Evolutionary conservation across 2,329 filamentous ascomycete genomes (phyloP).

Genomic region (Botrytis hyacinthi): DNA sequence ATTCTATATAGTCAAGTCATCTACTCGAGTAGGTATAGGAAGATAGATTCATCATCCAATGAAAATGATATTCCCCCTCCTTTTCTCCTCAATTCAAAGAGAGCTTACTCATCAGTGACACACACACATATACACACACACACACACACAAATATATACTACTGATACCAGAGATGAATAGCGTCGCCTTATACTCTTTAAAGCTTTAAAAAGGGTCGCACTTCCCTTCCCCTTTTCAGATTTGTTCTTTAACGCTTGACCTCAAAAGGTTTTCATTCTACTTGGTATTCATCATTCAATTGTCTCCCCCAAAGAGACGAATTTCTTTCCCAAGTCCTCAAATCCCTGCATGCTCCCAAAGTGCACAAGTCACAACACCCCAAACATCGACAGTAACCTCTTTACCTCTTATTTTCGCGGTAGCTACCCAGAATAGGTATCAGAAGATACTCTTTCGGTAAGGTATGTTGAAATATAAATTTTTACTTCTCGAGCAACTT

Average conservation of each 20-base stretch:
- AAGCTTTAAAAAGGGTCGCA: conserved; percentile 8
- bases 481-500: background rate
- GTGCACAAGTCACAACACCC: background rate
- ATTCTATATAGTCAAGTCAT: background rate
- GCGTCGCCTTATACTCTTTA: background rate
- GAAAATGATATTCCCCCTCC: background rate
- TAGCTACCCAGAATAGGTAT: background rate
- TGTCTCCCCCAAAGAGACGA: background rate
- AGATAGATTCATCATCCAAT: background rate
- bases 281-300: background rate
- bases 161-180: background rate
- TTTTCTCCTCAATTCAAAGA: background rate
- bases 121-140: background rate
- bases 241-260: conserved; percentile 9
- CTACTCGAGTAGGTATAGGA: too few relatives aligned
- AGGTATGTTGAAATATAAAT: background rate
- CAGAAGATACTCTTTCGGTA: conserved; percentile 8
- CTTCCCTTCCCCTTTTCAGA: conserved; percentile 13
- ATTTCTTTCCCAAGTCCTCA: background rate
- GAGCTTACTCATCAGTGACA: conserved; percentile 10
- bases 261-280: conserved; percentile 1
- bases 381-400: background rate
- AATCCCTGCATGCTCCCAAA: background rate
- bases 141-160: background rate
- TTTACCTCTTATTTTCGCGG: background rate